phyloP scores from a whole-genome alignment of 2,329 filamentous ascomycete genomes.

The Beauveria australis region DNA sequence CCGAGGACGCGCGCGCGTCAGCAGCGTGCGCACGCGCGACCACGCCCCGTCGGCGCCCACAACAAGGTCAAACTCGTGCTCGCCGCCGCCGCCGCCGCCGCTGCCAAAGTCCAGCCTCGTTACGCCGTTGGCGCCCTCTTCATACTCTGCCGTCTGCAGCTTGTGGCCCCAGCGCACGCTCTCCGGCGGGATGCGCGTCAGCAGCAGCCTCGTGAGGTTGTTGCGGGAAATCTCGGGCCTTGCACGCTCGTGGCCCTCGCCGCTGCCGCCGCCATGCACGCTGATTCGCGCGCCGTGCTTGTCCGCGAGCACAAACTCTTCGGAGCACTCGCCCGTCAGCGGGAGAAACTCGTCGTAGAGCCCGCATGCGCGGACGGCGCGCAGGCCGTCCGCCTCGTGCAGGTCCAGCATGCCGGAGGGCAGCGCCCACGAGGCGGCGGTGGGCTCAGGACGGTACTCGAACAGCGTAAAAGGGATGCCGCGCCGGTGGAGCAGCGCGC shows the following conservation, averaged over 20 bases:
- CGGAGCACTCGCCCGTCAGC: slow-evolving; percentile 43
- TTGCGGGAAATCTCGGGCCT: slow-evolving; percentile 32
- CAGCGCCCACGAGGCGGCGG: slow-evolving; percentile 16
- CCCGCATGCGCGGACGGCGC: slow-evolving; percentile 36
- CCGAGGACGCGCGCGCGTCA: slow-evolving; percentile 27
- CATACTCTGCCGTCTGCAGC: slow-evolving; percentile 20
- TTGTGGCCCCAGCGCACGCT: slow-evolving; percentile 24
- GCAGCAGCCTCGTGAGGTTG: slow-evolving; percentile 27
- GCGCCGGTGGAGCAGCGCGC: slow-evolving; percentile 33
- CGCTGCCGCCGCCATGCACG: slow-evolving; percentile 4
- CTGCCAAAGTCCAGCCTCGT: slow-evolving; percentile 17
- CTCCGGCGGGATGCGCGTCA: slow-evolving; percentile 21
- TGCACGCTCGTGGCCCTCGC: background rate
- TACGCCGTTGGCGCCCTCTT: background rate
- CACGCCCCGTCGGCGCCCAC: slow-evolving; percentile 34
- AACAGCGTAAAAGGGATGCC: slow-evolving; percentile 27
- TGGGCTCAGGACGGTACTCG: slow-evolving; percentile 25
- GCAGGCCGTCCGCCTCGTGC: slow-evolving; percentile 35
- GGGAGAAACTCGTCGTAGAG: slow-evolving; percentile 60
- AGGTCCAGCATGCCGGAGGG: slow-evolving; percentile 41
- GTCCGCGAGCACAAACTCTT: slow-evolving; percentile 28
- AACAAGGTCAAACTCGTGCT: slow-evolving; percentile 26
- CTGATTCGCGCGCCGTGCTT: slow-evolving; percentile 19
- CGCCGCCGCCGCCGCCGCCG: slow-evolving; percentile 14
- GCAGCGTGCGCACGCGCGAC: slow-evolving; percentile 28